A percentile compares a stretch with the other conserved stretches of the same genome.
Evolutionary conservation across 495 filamentous ascomycete genomes (phyloP).

Genomic region (Aspergillus nidulans): DNA sequence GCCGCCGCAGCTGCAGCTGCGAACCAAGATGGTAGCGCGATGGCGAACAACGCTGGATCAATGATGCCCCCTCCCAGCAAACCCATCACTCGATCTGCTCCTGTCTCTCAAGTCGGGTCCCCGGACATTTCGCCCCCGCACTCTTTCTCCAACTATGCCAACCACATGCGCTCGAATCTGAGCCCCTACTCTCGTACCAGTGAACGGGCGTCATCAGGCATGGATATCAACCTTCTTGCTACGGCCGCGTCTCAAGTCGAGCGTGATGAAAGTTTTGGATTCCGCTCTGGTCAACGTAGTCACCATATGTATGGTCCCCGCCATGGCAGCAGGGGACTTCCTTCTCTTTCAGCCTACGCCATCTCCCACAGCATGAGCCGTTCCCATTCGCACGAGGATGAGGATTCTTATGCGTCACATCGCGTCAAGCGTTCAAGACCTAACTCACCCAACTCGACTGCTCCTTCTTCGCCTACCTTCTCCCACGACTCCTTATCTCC

Average conservation of each 20-base stretch:
- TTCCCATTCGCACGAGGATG: constrained; percentile 84
- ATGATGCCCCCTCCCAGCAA: constrained; percentile 73
- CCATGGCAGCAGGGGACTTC: constrained; percentile 58
- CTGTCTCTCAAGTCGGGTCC: constrained; percentile 80
- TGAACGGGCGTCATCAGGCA: constrained; percentile 46
- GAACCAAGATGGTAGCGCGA: constrained; percentile 45
- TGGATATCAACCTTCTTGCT: constrained; percentile 86
- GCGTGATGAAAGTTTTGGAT: constrained; percentile 60
- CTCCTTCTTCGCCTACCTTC: constrained; percentile 95
- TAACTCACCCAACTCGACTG: constrained; percentile 89
- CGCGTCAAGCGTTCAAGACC: constrained; percentile 83
- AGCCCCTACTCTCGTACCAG: constrained; percentile 60
- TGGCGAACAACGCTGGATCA: constrained; percentile 46
- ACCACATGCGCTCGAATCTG: constrained; percentile 57
- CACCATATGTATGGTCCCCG: constrained; percentile 54
- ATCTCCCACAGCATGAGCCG: constrained; percentile 80
- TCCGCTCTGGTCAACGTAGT: constrained; percentile 31
- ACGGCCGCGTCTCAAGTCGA: constrained; percentile 87
- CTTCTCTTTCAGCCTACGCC: constrained; percentile 79
- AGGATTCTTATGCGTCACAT: constrained; percentile 61
- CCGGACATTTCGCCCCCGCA: constrained; percentile 96
- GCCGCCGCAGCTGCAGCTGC: constrained; percentile 53
- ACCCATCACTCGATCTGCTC: constrained; percentile 78
- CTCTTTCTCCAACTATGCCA: constrained; percentile 73
- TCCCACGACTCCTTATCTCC: constrained; percentile 94